Base-by-base conservation (phyloP, 208 protist species). In the Wallacemonas collosoma region DNA sequence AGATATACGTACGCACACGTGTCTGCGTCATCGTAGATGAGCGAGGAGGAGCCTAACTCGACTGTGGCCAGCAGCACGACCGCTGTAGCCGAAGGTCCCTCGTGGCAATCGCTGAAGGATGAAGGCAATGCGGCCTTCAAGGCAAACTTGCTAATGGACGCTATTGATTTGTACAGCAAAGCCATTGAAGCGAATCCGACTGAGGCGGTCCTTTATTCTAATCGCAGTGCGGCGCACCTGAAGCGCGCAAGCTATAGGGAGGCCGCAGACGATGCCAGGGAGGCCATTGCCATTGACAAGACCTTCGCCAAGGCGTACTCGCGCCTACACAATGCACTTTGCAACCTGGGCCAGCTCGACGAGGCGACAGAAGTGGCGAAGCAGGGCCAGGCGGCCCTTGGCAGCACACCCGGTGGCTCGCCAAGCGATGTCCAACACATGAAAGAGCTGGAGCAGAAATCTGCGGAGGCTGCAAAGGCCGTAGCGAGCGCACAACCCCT, bases 41-140 rank as follows among this genome's bases (percentile, higher is more conserved):
- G 2, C 60, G n/a, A 65, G 50, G 60, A 65, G 9, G 38, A 38
- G 1, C 6, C 60, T 14, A 17, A 36, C 53, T 8, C 17, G 26
- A 26, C 26, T 26, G 26, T 26, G 26, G 26, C 26, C 26, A 26
- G 26, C 26, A 26, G 26, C 26, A 26, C 26, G 26, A 26, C 26
- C 26, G 26, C 26, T 26, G 26, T 26, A 26, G 26, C 26, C 26
- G 26, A 26, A 26, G 26, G 26, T 8, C 53, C 53, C 1, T 43
- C 51, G 35, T 92, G 87, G 84, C 76, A 92, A 73, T 36, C 58
- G 26, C 62, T 97, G 51, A 97, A 97, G 72, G 81, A 89, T 47
- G 60, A 91, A 58, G 97, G 97, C 55, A 99, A 99, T 80, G 38
- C 85, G 53, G 89, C 92, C 2, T 98, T 98, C 73, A 87, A 95